phyloP scores from a whole-genome alignment of 805 yeast species.

The Wickerhamomyces hampshirensis region DNA sequence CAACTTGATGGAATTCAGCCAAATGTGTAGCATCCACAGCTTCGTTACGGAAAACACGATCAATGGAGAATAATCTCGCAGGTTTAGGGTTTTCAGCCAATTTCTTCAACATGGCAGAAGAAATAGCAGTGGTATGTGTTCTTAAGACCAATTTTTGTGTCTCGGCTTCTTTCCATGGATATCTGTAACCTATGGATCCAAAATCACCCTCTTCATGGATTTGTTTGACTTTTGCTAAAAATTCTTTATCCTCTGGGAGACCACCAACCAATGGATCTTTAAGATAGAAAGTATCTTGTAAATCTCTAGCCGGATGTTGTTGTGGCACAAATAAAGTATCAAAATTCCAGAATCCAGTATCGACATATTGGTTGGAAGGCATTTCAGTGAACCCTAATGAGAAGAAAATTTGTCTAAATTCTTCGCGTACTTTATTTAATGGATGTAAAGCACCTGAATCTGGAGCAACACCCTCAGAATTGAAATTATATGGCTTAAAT shows the following conservation, averaged over 20 bases:
- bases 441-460: conserved; percentile 95
- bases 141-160: conserved; percentile 88
- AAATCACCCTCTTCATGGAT: conserved; percentile 89
- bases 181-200: conserved; percentile 97
- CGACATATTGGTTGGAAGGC: conserved; percentile 98
- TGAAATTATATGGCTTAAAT: conserved; percentile 94
- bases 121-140: conserved; percentile 96
- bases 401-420: conserved; percentile 95
- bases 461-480: conserved; percentile 88
- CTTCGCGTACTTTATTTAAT: conserved; percentile 92
- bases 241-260: conserved; percentile 75
- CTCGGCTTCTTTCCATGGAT: conserved; percentile 94
- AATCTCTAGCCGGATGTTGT: conserved; percentile 99
- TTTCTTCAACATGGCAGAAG: conserved; percentile 80
- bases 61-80: conserved; percentile 88
- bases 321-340: conserved; percentile 96
- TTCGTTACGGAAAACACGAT: conserved; percentile 98
- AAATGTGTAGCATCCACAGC: conserved; percentile 99
- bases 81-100: conserved; percentile 89
- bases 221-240: conserved; percentile 69
- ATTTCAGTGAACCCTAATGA: conserved; percentile 97
- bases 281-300: conserved; percentile 96
- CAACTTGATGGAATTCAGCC: conserved; percentile 99
- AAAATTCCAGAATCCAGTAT: conserved; percentile 98
- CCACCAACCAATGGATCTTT: conserved; percentile 86